Conservation (phyloP, 495 filamentous ascomycete genomes). For the Usnea hakonensis region DNA sequence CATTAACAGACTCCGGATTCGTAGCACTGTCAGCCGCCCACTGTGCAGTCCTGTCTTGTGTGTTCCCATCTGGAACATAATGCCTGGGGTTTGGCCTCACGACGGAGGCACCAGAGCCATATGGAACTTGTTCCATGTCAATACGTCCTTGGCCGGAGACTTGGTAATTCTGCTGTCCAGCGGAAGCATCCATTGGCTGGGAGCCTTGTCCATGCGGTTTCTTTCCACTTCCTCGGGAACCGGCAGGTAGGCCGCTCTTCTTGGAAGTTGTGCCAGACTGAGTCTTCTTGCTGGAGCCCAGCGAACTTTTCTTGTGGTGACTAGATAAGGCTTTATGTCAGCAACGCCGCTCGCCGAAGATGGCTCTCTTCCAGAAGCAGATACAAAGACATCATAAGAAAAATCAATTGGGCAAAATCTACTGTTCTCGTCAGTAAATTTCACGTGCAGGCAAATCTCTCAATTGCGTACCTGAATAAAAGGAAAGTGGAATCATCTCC, state of each 20-base stretch:
- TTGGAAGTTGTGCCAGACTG: conserved; percentile 9
- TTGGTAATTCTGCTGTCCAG: conserved; percentile 11
- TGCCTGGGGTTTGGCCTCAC: conserved; percentile 11
- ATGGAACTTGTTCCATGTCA: conserved; percentile 2
- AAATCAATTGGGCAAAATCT: not conserved
- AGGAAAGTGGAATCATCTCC: not conserved
- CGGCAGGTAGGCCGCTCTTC: conserved; percentile 17
- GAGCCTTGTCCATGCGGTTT: conserved; percentile 5
- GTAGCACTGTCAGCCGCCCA: conserved; percentile 21
- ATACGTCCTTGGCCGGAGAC: not conserved
- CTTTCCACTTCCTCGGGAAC: conserved; percentile 2
- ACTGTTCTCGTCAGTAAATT: not conserved
- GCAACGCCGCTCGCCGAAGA: not conserved
- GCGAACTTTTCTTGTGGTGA: conserved; percentile 2
- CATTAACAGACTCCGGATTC: conserved; percentile 5
- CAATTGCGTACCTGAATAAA: conserved; percentile 5
- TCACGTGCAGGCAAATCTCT: not conserved
- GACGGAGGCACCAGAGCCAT: conserved; percentile 6
- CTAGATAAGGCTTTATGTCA: conserved; percentile 9
- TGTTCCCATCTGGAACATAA: conserved; percentile 7
- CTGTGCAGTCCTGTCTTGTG: conserved; percentile 15
- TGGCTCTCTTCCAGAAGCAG: conserved; percentile 3
- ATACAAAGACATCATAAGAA: not conserved
- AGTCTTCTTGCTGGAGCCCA: conserved; percentile 14
- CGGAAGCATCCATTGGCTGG: conserved; percentile 8